A percentile compares a stretch with the other conserved stretches of the same genome.
Conservation (phyloP, 371 early-diverging fungal species). For the Thermomucor indicae-seudaticae region DNA sequence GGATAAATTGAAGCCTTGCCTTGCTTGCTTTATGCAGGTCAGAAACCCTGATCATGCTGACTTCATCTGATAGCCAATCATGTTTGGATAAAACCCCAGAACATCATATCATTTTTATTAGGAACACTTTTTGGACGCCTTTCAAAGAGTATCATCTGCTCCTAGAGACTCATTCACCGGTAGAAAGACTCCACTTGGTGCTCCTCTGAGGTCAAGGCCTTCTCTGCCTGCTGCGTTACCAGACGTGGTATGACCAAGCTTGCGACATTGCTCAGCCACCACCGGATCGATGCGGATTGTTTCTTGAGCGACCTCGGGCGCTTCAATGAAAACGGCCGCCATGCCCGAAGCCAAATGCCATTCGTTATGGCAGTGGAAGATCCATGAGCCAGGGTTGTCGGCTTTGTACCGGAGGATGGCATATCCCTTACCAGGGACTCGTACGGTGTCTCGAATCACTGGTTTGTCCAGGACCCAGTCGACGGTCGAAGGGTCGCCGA, state of each 20-base stretch:
- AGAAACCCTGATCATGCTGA: too few relatives aligned
- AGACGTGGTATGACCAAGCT: conserved; percentile 41
- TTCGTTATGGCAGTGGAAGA: conserved; percentile 76
- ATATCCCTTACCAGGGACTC: conserved; percentile 51
- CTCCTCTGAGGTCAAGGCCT: conserved; percentile 56
- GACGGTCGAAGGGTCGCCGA: conserved; percentile 20
- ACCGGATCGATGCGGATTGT: conserved; percentile 25
- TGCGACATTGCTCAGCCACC: conserved; percentile 25
- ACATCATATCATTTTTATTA: too few relatives aligned
- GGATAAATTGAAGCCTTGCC: too few relatives aligned
- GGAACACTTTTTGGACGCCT: too few relatives aligned
- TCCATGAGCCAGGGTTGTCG: conserved; percentile 77
- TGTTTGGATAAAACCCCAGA: too few relatives aligned
- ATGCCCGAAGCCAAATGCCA: conserved; percentile 73
- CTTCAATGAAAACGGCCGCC: conserved; percentile 60
- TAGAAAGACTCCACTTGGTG: conserved; percentile 37
- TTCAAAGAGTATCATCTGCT: neutral
- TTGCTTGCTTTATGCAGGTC: too few relatives aligned
- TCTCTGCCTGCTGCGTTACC: conserved; percentile 75
- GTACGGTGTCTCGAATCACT: conserved; percentile 61
- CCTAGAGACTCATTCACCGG: neutral
- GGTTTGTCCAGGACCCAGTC: conserved; percentile 44
- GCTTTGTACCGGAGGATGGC: conserved; percentile 66
- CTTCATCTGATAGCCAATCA: too few relatives aligned
- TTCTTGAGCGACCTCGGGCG: conserved; percentile 54